phyloP scores from a whole-genome alignment of 225 moss, liverwort and hornwort genomes.

The Neckera pumila region DNA sequence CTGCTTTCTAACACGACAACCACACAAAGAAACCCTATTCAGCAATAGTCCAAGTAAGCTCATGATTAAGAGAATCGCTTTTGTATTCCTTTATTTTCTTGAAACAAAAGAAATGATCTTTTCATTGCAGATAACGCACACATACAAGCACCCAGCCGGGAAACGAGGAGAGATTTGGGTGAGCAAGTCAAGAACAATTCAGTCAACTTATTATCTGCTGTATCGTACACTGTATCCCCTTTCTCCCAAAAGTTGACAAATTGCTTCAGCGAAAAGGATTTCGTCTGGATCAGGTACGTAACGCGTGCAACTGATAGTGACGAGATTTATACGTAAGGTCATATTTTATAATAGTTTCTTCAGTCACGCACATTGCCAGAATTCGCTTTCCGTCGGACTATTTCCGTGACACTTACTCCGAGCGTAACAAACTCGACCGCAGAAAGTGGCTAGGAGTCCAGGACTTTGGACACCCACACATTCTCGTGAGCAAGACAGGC shows the following conservation, averaged over 20 bases:
- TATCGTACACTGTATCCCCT: background rate
- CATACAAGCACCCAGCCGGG: background rate
- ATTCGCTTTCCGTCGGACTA: background rate
- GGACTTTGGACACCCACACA: background rate
- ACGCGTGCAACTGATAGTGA: background rate
- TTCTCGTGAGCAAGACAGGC: background rate
- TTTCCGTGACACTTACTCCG: background rate
- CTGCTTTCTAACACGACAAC: slow-evolving; percentile 76
- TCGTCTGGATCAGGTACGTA: background rate
- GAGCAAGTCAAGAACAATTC: background rate
- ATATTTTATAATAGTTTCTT: background rate
- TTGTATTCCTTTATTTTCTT: background rate
- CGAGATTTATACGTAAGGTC: background rate
- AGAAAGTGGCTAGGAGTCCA: background rate
- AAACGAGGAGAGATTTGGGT: background rate
- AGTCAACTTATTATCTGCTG: background rate
- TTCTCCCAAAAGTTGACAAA: background rate
- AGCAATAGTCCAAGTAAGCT: background rate
- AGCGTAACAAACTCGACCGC: background rate
- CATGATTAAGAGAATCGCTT: background rate
- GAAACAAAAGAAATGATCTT: background rate
- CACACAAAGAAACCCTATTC: slow-evolving; percentile 40
- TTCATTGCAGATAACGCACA: background rate
- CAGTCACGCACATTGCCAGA: background rate
- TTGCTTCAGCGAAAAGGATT: background rate